Evolutionary conservation across 768 basidiomycete genomes (phyloP).

Genomic region (Calocybe gangraenosa): DNA sequence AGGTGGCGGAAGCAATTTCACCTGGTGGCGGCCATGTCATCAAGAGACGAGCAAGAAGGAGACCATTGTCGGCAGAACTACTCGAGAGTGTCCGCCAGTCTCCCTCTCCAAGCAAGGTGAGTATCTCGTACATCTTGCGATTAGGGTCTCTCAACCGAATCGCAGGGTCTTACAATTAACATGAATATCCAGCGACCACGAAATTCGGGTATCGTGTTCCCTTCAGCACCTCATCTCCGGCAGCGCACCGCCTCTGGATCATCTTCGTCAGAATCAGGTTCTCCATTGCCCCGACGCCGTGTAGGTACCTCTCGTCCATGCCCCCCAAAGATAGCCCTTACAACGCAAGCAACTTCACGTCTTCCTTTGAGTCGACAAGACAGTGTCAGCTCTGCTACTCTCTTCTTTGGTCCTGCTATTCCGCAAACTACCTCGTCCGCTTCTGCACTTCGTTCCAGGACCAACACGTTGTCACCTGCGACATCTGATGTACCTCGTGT

Average conservation of each 20-base stretch:
- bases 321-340: conserved; percentile 13
- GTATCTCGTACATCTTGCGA: conserved; percentile 12
- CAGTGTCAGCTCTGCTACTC: conserved; percentile 60
- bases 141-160: conserved; percentile 4
- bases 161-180: conserved; percentile 2
- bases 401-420: conserved; percentile 67
- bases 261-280: conserved; percentile 47
- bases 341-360: conserved; percentile 19
- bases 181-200: conserved; percentile 7
- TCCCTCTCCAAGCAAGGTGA: conserved; percentile 39
- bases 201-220: conserved; percentile 28
- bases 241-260: conserved; percentile 30
- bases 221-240: conserved; percentile 35
- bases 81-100: conserved; percentile 46
- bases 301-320: conserved; percentile 34
- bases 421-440: conserved; percentile 21
- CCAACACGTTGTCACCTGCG: conserved; percentile 24
- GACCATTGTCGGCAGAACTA: conserved; percentile 67
- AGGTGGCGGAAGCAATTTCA: conserved; percentile 66
- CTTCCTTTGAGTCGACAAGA: conserved; percentile 46
- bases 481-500: conserved; percentile 18
- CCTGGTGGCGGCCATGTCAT: conserved; percentile 72
- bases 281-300: conserved; percentile 53
- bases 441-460: conserved; percentile 25
- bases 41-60: conserved; percentile 70